These are phyloP conservation scores for Ogataea trehalophila DNA, from an alignment of 805 yeast species.

Conservation along the genomic window DNA sequence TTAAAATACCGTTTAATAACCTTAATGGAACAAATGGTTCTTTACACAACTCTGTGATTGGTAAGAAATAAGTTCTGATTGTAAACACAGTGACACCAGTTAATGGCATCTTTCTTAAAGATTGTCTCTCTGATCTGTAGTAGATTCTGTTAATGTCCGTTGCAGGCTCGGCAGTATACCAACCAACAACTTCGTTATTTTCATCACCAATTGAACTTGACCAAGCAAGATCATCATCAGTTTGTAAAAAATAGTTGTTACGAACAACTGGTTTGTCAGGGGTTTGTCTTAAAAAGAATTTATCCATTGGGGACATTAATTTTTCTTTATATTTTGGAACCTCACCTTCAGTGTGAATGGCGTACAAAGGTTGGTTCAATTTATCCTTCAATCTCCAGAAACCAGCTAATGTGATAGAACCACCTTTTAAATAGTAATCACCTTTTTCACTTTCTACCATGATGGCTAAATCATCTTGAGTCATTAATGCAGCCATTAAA, in stretches of 20 bases:
- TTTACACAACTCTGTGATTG: conserved; percentile 46
- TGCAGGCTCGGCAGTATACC: conserved; percentile 59
- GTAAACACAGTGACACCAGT: conserved; percentile 58
- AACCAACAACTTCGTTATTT: conserved; percentile 46
- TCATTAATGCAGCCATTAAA: conserved; percentile 50
- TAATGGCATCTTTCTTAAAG: conserved; percentile 54
- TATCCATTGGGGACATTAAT: conserved; percentile 59
- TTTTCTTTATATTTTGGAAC: conserved; percentile 62
- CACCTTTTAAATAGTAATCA: conserved; percentile 52
- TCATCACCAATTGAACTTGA: conserved; percentile 60
- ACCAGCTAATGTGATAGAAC: conserved; percentile 61
- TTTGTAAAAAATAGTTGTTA: conserved; percentile 62
- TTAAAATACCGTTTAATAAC: conserved; percentile 50
- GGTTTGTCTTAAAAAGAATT: conserved; percentile 52
- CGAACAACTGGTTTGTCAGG: conserved; percentile 63
- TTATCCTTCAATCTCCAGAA: conserved; percentile 68
- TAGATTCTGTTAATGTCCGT: conserved; percentile 40
- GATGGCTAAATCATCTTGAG: conserved; percentile 65
- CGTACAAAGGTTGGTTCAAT: conserved; percentile 46
- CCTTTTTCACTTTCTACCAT: conserved; percentile 60
- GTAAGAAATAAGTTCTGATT: conserved; percentile 58
- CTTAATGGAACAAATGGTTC: conserved; percentile 63
- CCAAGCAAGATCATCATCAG: conserved; percentile 61
- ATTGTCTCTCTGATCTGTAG: conserved; percentile 62
- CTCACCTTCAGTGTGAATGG: conserved; percentile 61